Conservation (phyloP, 768 basidiomycete species). For the Podaxis pistillaris region DNA sequence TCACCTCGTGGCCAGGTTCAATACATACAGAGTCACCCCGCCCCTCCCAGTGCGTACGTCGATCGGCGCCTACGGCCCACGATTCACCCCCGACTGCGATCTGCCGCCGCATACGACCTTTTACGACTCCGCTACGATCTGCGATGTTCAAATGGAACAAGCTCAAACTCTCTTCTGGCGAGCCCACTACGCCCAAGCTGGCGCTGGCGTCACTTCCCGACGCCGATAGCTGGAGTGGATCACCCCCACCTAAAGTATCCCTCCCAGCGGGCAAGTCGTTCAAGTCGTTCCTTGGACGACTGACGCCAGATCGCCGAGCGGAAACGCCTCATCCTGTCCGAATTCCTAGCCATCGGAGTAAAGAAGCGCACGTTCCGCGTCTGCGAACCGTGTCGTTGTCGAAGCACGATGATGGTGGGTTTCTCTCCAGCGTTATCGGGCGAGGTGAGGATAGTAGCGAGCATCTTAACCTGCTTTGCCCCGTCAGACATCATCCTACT, state of each 20-base stretch:
- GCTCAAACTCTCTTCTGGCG: constrained; percentile 8
- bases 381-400: constrained; percentile 13
- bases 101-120: constrained; percentile 9
- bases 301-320: constrained; percentile 7
- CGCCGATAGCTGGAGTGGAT: not conserved
- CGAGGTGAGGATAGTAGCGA: not conserved
- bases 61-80: constrained; percentile 11
- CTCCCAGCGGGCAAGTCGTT: constrained; percentile 5
- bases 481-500: constrained; percentile 3
- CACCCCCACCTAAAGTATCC: constrained; percentile 1
- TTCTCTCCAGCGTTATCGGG: not conserved
- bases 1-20: constrained; percentile 16
- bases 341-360: constrained; percentile 6
- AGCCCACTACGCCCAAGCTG: constrained; percentile 17
- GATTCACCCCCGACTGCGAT: constrained; percentile 2
- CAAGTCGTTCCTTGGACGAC: constrained; percentile 14
- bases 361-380: constrained; percentile 5
- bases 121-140: constrained; percentile 6
- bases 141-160: constrained; percentile 19
- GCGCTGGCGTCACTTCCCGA: constrained; percentile 11
- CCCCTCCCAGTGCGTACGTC: constrained; percentile 6
- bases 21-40: constrained; percentile 1
- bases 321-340: constrained; percentile 5
- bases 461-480: not conserved
- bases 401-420: constrained; percentile 12